Evolutionary conservation across 441 rosid species (phyloP).

Genomic region (Adansonia grandidieri): DNA sequence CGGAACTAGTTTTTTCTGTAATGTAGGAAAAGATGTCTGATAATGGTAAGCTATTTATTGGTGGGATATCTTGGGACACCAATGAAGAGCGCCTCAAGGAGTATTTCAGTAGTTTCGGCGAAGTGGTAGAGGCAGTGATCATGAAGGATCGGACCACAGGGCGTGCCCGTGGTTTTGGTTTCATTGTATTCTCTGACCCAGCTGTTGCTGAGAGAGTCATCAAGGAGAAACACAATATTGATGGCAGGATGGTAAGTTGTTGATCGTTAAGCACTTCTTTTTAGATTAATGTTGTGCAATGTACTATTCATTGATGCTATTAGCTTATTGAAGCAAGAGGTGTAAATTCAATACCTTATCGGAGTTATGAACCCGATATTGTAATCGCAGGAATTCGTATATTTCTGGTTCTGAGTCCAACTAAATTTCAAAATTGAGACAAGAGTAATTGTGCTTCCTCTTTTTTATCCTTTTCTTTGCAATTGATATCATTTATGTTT

Average conservation of each 20-base stretch:
- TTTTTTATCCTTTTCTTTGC: slow-evolving; percentile 9
- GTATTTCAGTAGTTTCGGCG: slow-evolving; percentile 81
- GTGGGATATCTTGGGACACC: slow-evolving; percentile 99
- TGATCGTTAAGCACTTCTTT: slow-evolving; percentile 7
- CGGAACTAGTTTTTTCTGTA: slow-evolving; percentile 4
- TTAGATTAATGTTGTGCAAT: slow-evolving; percentile 18
- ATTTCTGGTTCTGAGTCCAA: slow-evolving; percentile 35
- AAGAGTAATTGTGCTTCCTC: slow-evolving; percentile 24
- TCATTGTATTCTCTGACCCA: slow-evolving; percentile 89
- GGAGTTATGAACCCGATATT: slow-evolving; percentile 34
- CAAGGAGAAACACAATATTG: slow-evolving; percentile 77
- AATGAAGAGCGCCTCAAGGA: slow-evolving; percentile 89
- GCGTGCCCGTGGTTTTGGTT: slow-evolving; percentile 97
- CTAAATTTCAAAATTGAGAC: slow-evolving; percentile 37
- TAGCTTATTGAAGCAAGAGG: slow-evolving; percentile 15
- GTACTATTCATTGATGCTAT: slow-evolving; percentile 13
- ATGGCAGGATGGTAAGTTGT: slow-evolving; percentile 83
- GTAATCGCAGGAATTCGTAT: slow-evolving; percentile 40
- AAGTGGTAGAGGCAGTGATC: slow-evolving; percentile 92
- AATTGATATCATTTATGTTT: slow-evolving; percentile 24
- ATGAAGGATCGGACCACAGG: slow-evolving; percentile 98
- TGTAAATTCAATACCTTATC: slow-evolving; percentile 24
- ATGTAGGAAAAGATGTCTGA: slow-evolving; percentile 69
- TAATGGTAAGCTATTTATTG: slow-evolving; percentile 90
- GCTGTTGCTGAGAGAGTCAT: slow-evolving; percentile 88